phyloP scores from a whole-genome alignment of 2,329 filamentous ascomycete species.

The Fusarium tjaetaba region DNA sequence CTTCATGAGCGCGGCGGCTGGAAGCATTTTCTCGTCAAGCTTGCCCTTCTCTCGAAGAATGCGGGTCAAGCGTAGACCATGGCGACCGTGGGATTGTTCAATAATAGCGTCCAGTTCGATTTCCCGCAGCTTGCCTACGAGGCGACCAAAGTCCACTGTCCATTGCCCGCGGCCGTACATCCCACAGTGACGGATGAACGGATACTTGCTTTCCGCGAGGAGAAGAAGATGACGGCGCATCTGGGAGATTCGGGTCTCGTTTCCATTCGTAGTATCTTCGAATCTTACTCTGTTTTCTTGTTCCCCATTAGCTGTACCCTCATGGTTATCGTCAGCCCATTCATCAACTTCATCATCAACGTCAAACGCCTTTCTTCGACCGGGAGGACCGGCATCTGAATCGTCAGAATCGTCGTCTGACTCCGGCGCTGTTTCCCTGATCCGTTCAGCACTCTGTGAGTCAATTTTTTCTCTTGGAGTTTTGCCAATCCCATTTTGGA shows the following conservation, averaged over 20 bases:
- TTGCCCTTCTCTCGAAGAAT: slow-evolving; percentile 89
- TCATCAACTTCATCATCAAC: slow-evolving; percentile 49
- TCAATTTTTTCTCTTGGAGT: slow-evolving; percentile 59
- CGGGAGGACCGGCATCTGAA: slow-evolving; percentile 45
- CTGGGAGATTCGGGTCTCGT: slow-evolving; percentile 62
- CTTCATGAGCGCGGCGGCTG: slow-evolving; percentile 82
- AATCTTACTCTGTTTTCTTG: slow-evolving; percentile 61
- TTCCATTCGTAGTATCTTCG: slow-evolving; percentile 55
- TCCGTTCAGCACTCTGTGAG: slow-evolving; percentile 58
- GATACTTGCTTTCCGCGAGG: slow-evolving; percentile 73
- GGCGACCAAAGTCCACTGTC: slow-evolving; percentile 82
- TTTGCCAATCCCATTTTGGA: slow-evolving; percentile 68
- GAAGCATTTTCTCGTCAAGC: slow-evolving; percentile 91
- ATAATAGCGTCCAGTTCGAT: slow-evolving; percentile 85
- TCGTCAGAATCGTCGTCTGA: slow-evolving; percentile 51
- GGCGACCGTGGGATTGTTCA: slow-evolving; percentile 77
- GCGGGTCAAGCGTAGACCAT: slow-evolving; percentile 83
- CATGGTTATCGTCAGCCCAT: slow-evolving; percentile 47
- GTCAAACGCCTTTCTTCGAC: slow-evolving; percentile 31
- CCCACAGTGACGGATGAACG: slow-evolving; percentile 75
- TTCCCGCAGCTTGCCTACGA: slow-evolving; percentile 77
- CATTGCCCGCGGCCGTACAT: slow-evolving; percentile 74
- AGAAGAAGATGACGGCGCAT: slow-evolving; percentile 79
- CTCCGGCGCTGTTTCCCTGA: slow-evolving; percentile 52
- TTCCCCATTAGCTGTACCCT: slow-evolving; percentile 47